These are phyloP conservation scores for Trichoderma brevicompactum DNA, from an alignment of 2,329 filamentous ascomycete species.

Conservation along the genomic window DNA sequence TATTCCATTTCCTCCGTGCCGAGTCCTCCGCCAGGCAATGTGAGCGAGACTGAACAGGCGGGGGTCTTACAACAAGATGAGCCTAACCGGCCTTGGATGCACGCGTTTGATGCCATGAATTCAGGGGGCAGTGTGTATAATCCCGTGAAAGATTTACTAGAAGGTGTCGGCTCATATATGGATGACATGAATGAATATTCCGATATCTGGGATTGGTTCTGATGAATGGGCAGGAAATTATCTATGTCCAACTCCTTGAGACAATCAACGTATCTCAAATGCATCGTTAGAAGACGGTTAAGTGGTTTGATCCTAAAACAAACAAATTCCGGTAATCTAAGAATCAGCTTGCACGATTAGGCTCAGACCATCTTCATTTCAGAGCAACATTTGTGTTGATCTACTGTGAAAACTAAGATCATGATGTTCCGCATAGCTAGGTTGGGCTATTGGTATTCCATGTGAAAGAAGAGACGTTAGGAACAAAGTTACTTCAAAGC, in stretches of 20 bases:
- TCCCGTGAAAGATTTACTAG: not conserved
- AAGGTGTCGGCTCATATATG: not conserved
- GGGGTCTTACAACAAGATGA: not conserved
- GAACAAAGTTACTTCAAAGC: no score
- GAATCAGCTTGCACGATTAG: no score
- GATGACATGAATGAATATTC: not conserved
- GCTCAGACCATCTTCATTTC: no score
- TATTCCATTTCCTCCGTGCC: not conserved
- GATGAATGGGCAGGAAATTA: not conserved
- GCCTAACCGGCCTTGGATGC: not conserved
- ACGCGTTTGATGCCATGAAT: not conserved
- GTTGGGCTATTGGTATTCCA: no score
- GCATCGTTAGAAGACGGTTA: no score
- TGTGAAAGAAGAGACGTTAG: no score
- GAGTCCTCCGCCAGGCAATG: not conserved
- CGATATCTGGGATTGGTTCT: slow-evolving; percentile 19
- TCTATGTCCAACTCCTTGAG: no score
- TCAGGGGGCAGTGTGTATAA: not conserved
- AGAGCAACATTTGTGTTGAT: no score
- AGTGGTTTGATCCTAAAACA: no score
- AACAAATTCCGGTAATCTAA: no score
- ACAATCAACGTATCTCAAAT: not conserved
- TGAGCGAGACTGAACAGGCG: not conserved
- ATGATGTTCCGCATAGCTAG: no score
- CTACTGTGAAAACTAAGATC: no score